Base-by-base conservation (phyloP, 768 basidiomycete genomes). In the Plicaturopsis crispa region DNA sequence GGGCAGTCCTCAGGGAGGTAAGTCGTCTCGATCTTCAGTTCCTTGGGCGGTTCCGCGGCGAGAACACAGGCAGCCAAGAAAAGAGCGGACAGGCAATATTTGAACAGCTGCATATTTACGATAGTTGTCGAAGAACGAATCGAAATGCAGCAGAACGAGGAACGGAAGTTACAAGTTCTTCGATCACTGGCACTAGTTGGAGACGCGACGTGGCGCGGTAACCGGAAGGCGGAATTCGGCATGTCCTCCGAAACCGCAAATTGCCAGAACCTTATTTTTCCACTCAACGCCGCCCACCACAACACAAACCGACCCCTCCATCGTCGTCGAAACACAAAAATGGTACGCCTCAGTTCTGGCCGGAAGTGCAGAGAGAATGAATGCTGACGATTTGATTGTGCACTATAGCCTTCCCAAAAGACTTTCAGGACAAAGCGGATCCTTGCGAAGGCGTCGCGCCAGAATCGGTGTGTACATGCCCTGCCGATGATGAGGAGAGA, bases 321-420 rank as follows among this genome's bases (percentile, higher is more conserved):
- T 62, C 63, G 48, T 59, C 63, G 55, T 61, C 63, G 53, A 59
- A n/a, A n/a, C n/a, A n/a, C n/a, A n/a, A n/a, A n/a, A 53, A 75
- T 79, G 75, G 71, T 73, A 61, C 50, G 72, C 42, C 8, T 31
- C 40, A 28, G 16, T 46, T 44, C 19, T 39, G 36, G 24, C 28
- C 12, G 30, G 24, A 26, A 6, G 38, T 26, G n/a, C 26, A n/a
- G 37, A 24, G 22, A 2, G 14, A 21, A 20, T 13, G 6, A 22
- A 18, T 39, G 28, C 39, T 56, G 30, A 54, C 38, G 13, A 8
- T 33, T 33, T 31, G n/a, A n/a, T n/a, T n/a, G n/a, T n/a, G n/a
- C n/a, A n/a, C 14, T 46, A 13, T 63, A 97, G 94, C 94, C 94
- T 67, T 97, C 94, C 61, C 90, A 97, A 82, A 99, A 99, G 72